Base-by-base conservation (phyloP, 1,284 basidiomycete species). In the Malassezia dermatis region DNA sequence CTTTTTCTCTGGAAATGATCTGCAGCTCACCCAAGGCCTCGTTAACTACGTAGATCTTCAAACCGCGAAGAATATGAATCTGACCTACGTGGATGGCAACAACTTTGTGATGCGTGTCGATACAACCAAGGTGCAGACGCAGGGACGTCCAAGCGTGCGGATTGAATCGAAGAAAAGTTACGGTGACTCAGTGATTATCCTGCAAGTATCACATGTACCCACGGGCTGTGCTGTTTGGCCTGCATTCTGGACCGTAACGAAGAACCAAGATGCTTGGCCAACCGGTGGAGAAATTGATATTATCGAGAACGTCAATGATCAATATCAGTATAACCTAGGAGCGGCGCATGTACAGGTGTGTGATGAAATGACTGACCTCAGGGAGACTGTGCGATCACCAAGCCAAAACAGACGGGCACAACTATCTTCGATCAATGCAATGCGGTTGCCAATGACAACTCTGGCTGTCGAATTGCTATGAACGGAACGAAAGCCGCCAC, bases 211-310 rank as follows among this genome's bases (percentile, higher is more conserved):
- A 12, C 69, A 72, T 45, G 56, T 66, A 15, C 71, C 71, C 1
- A 45, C 57, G 2, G 70, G 69, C 24, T 73, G 70, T 51, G 60
- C 70, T 8, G 60, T 59, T 32, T 74, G 71, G 71, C 71, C 71
- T 11, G 70, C 70, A 5, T 73, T 69, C 51, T 73, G 71, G 71
- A 72, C 66, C 3, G 65, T 69, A 26, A 72, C 70, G 3, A 35
- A 59, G 15, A 44, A 68, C 34, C 19, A 60, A 12, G 28, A 63
- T 13, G 17, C 30, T 2, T 74, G 68, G 65, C 71, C 71, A 3
- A 31, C 40, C 8, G 71, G 71, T 40, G 71, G 71, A 13, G 71
- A 74, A 37, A 73, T 74, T 28, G 71, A 74, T 39, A 68, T 74
- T 30, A 37, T 70, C 17, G 71, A 74, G 32, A 71, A 73, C 40